Conservation (phyloP, 2,329 filamentous ascomycete genomes). For the Cryphonectria nitschkei region DNA sequence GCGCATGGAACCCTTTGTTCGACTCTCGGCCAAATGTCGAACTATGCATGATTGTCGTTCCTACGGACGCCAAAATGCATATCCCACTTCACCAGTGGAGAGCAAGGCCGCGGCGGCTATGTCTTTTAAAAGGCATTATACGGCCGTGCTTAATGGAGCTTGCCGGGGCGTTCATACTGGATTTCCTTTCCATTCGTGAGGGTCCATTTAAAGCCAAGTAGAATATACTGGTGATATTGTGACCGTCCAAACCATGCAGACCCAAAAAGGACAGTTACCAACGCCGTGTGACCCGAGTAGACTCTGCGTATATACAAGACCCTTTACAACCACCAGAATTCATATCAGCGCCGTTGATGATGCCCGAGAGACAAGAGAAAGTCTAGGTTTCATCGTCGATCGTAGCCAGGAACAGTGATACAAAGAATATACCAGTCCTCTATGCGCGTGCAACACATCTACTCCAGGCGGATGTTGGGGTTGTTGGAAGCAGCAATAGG, state of each 20-base stretch:
- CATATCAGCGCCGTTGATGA: conserved; percentile 20
- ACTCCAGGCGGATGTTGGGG: conserved; percentile 43
- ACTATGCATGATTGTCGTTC: background rate
- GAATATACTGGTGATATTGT: background rate
- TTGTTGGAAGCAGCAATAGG: conserved; percentile 37
- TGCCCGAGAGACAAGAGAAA: conserved; percentile 14
- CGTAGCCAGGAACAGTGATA: background rate
- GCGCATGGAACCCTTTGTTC: background rate
- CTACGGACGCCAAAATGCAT: background rate
- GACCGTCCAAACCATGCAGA: background rate
- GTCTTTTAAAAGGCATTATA: background rate
- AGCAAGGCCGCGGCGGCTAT: background rate
- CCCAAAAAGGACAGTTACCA: background rate
- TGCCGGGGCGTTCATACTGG: background rate
- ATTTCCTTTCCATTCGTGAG: background rate
- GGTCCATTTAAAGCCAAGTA: background rate
- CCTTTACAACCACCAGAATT: background rate
- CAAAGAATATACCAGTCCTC: background rate
- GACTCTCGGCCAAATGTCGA: background rate
- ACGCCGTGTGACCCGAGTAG: background rate
- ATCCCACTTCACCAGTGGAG: background rate
- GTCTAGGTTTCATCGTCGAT: conserved; percentile 12
- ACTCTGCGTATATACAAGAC: conserved; percentile 1
- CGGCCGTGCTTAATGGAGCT: background rate
- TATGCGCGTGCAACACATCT: background rate